Conservation (phyloP, 306 rosid species). For the Sechiopsis laciniata region DNA sequence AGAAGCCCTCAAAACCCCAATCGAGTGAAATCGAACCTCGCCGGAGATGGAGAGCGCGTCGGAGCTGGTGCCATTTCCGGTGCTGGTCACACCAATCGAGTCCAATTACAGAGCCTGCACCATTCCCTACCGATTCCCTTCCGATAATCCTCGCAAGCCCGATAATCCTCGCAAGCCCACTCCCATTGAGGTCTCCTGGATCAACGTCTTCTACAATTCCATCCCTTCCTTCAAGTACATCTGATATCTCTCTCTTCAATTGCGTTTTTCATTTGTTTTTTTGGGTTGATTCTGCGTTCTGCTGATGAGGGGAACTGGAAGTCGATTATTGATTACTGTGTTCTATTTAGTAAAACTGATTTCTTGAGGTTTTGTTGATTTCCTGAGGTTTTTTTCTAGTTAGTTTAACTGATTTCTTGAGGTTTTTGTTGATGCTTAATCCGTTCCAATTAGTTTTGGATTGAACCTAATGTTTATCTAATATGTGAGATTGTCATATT, state of each 20-base stretch:
- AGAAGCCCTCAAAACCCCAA: too few relatives aligned
- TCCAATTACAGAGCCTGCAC: constrained; percentile 79
- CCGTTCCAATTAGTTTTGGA: not conserved
- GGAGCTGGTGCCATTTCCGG: constrained; percentile 60
- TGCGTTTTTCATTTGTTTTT: not conserved
- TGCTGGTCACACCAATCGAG: constrained; percentile 62
- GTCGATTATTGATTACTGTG: not conserved
- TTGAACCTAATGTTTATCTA: not conserved
- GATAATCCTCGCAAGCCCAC: constrained; percentile 87
- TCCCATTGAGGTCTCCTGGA: constrained; percentile 73
- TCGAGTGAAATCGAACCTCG: too few relatives aligned
- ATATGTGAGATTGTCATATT: not conserved
- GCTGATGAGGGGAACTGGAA: not conserved
- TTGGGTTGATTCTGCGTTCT: not conserved
- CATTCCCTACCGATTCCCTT: constrained; percentile 83
- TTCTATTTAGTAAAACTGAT: not conserved
- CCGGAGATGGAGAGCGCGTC: not conserved
- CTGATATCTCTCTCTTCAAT: not conserved
- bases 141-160: constrained; percentile 81
- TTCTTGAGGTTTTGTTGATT: not conserved
- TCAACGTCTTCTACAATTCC: constrained; percentile 66
- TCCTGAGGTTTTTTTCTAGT: not conserved
- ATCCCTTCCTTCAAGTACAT: constrained; percentile 79
- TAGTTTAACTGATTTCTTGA: constrained; percentile 1
- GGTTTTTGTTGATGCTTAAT: not conserved